These are phyloP conservation scores for Diplocarpon rosae DNA, from an alignment of 2,329 filamentous ascomycete genomes.

Conservation along the genomic window DNA sequence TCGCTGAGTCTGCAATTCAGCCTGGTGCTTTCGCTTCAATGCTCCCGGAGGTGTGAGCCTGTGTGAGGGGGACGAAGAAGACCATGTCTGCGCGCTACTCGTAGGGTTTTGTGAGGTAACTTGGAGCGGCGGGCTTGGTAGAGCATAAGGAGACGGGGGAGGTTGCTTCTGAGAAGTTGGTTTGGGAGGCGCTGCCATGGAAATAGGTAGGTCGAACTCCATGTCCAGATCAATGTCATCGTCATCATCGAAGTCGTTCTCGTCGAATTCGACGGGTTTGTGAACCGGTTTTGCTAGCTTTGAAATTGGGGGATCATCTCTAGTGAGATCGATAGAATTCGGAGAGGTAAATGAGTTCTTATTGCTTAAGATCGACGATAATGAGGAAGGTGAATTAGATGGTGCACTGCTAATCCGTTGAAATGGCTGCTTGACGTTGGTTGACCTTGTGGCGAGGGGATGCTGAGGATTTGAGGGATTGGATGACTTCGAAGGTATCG, in stretches of 20 bases:
- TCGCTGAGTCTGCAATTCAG: background rate
- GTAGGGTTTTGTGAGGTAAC: slow-evolving; percentile 12
- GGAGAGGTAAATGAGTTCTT: slow-evolving; percentile 38
- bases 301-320: slow-evolving; percentile 20
- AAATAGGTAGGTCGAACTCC: slow-evolving; percentile 30
- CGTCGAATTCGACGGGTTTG: slow-evolving; percentile 36
- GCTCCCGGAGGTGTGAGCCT: slow-evolving; percentile 26
- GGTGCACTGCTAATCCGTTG: slow-evolving; percentile 27
- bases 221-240: slow-evolving; percentile 61
- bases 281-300: slow-evolving; percentile 2
- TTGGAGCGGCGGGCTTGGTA: slow-evolving; percentile 5
- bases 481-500: background rate
- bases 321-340: slow-evolving; percentile 30
- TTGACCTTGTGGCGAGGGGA: slow-evolving; percentile 15
- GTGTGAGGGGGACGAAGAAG: slow-evolving; percentile 38
- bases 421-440: slow-evolving; percentile 14
- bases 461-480: slow-evolving; percentile 9
- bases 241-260: slow-evolving; percentile 83
- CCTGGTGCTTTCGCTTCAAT: slow-evolving; percentile 8
- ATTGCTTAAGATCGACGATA: slow-evolving; percentile 29
- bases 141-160: slow-evolving; percentile 10
- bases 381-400: slow-evolving; percentile 19
- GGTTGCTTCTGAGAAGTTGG: slow-evolving; percentile 32
- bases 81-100: slow-evolving; percentile 27
- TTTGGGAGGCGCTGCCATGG: slow-evolving; percentile 28